Percentiles rank a stretch among this genome's conserved stretches.
phyloP scores from a whole-genome alignment of 2,329 filamentous ascomycete genomes.

The Ilyonectria destructans region DNA sequence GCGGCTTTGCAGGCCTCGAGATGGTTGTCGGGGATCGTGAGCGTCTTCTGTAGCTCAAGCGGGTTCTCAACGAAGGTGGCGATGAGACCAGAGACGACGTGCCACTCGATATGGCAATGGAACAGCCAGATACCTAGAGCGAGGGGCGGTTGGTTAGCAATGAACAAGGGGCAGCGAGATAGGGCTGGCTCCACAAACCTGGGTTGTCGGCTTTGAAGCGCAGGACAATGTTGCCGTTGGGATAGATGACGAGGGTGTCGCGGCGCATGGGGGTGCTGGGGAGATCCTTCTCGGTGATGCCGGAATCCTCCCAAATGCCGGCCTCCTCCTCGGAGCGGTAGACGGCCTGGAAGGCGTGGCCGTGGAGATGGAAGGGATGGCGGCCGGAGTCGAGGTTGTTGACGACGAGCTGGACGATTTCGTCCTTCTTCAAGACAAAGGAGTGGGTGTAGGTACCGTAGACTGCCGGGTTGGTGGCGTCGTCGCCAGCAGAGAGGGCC shows the following conservation, averaged over 20 bases:
- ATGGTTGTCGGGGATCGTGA: conserved; percentile 75
- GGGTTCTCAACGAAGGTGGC: conserved; percentile 78
- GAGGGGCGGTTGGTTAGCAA: background rate
- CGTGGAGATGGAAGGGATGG: conserved; percentile 86
- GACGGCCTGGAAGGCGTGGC: conserved; percentile 81
- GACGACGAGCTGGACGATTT: conserved; percentile 80
- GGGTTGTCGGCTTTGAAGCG: conserved; percentile 79
- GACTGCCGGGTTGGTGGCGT: conserved; percentile 71
- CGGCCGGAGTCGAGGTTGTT: conserved; percentile 82
- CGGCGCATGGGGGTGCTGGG: conserved; percentile 75
- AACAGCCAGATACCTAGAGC: conserved; percentile 77
- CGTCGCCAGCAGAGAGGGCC: conserved; percentile 75
- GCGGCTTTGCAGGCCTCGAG: conserved; percentile 71
- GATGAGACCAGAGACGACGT: conserved; percentile 76
- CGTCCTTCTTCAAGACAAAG: conserved; percentile 77
- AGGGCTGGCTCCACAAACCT: conserved; percentile 56
- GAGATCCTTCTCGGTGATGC: conserved; percentile 62
- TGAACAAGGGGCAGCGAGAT: background rate
- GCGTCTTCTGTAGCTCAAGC: conserved; percentile 71
- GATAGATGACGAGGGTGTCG: conserved; percentile 78
- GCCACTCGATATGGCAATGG: conserved; percentile 89
- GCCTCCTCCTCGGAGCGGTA: conserved; percentile 73
- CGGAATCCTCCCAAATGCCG: conserved; percentile 67
- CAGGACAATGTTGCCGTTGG: conserved; percentile 79
- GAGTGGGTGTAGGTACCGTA: conserved; percentile 79